Evolutionary conservation across 345 rosid genomes (phyloP), one percentile per base, ranked within the genome.

Genomic region (Hypericum perforatum): DNA sequence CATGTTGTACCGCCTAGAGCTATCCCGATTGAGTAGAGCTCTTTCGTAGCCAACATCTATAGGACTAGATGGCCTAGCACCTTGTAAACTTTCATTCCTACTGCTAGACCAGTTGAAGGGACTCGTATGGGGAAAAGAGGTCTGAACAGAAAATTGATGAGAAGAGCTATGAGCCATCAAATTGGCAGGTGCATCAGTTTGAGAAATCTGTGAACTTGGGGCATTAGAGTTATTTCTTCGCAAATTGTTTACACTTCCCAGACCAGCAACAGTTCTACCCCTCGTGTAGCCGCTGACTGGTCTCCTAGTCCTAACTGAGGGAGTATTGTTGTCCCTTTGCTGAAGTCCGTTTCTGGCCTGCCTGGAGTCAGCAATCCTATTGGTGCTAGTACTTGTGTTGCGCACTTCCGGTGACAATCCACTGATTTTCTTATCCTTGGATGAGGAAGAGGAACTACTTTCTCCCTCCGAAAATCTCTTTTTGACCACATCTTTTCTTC

Each of bases 401-500:
- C 41, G 64, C 45, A 65, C 77, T 60, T 73, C 85, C 13, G 54
- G 16, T 49, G 81, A 66, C 56, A 64, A 62, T 58, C 81, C 85
- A 36, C 58, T 67, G 50, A 63, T 59, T 64, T 70, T 89, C 69
- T 75, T 77, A 22, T 86, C 95, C 49, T 70, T 77, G 59, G 52
- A 22, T 4, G 32, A 22, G 32, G 32, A 57, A 50, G 83, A 75
- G 43, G 84, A 73, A 68, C 95, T 85, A 59, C 92, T 70, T 67
- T 80, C 90, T 57, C 78, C 88, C 43, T 74, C 82, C 62, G 57
- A 66, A 53, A 37, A 74, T 70, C 81, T 78, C 74, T 71, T 83
- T 57, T 67, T 81, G 3, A 60, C 7, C 6, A 55, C 40, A 50
- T 72, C 82, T 52, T 66, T 77, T 68, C 70, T 76, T 59, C 70